Conservation (phyloP, 495 filamentous ascomycete genomes). For the Aspergillus heteromorphus region DNA sequence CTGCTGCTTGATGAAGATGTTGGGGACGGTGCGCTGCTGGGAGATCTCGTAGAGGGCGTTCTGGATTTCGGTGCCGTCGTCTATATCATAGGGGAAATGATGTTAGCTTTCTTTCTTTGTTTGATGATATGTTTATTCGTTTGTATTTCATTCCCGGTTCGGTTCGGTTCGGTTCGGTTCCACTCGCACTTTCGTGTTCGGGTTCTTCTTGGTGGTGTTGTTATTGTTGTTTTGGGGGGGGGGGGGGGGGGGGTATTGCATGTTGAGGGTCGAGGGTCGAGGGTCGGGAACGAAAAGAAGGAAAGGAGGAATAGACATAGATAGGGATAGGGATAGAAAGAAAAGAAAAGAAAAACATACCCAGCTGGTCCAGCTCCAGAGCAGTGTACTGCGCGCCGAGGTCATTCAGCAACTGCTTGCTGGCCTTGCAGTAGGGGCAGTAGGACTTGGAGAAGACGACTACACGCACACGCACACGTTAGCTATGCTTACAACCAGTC, state of each 20-base stretch:
- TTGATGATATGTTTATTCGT: too few relatives aligned
- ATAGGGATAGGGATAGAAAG: too few relatives aligned
- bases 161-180: too few relatives aligned
- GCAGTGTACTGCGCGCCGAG: slow-evolving; percentile 65
- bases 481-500: neutral
- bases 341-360: slow-evolving; percentile 41
- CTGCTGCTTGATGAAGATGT: slow-evolving; percentile 84
- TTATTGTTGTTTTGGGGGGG: too few relatives aligned
- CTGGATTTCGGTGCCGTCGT: slow-evolving; percentile 80
- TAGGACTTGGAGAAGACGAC: slow-evolving; percentile 95
- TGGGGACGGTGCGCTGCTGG: slow-evolving; percentile 82
- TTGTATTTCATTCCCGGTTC: too few relatives aligned
- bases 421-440: slow-evolving; percentile 88
- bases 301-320: slow-evolving; percentile 2
- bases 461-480: slow-evolving; percentile 19
- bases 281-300: neutral
- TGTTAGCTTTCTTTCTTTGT: neutral
- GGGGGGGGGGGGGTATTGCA: too few relatives aligned
- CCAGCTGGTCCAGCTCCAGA: slow-evolving; percentile 80
- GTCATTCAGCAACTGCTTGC: slow-evolving; percentile 66
- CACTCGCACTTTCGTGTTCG: too few relatives aligned
- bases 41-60: slow-evolving; percentile 74
- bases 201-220: too few relatives aligned
- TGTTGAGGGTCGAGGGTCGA: too few relatives aligned
- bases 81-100: slow-evolving; percentile 29